Percentiles rank a stretch among this genome's conserved stretches.
Evolutionary conservation across 2,329 filamentous ascomycete species (phyloP).

Genomic region (Aspergillus neoniger): DNA sequence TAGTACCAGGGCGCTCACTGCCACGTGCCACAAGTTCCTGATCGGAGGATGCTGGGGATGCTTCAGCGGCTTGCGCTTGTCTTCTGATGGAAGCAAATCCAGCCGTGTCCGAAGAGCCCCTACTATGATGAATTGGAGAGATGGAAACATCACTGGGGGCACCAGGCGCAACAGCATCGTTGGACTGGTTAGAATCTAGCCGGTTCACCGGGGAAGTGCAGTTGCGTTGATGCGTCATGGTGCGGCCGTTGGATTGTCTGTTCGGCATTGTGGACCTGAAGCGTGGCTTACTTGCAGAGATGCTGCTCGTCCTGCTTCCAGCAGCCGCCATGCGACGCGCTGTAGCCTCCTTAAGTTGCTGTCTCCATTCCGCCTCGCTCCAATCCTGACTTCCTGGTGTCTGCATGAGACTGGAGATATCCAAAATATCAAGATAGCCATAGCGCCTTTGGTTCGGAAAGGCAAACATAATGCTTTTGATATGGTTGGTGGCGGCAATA

Average conservation of each 20-base stretch:
- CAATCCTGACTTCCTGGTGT: conserved; percentile 74
- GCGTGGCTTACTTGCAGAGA: conserved; percentile 56
- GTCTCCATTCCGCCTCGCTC: conserved; percentile 88
- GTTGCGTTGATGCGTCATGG: conserved; percentile 27
- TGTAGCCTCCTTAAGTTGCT: conserved; percentile 83
- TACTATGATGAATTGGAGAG: conserved; percentile 28
- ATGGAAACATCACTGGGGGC: conserved; percentile 25
- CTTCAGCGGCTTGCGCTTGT: conserved; percentile 24
- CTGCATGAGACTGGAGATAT: conserved; percentile 78
- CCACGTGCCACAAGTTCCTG: conserved; percentile 34
- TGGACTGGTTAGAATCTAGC: conserved; percentile 37
- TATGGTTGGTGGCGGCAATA: conserved; percentile 82
- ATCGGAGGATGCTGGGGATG: conserved; percentile 41
- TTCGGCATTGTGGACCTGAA: conserved; percentile 42
- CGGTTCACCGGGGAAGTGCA: conserved; percentile 22
- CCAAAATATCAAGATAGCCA: conserved; percentile 85
- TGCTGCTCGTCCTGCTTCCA: conserved; percentile 52
- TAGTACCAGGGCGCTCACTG: conserved; percentile 24
- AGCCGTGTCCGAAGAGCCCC: conserved; percentile 36
- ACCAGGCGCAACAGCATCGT: conserved; percentile 38
- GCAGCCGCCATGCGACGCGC: conserved; percentile 49
- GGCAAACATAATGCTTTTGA: conserved; percentile 93
- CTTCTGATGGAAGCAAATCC: conserved; percentile 22
- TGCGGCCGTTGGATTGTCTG: conserved; percentile 39
- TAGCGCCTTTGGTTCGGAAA: conserved; percentile 88